A percentile compares a stretch with the other conserved stretches of the same genome.
phyloP scores from a whole-genome alignment of 1,284 basidiomycete genomes.

The Ceratobasidium sp. region DNA sequence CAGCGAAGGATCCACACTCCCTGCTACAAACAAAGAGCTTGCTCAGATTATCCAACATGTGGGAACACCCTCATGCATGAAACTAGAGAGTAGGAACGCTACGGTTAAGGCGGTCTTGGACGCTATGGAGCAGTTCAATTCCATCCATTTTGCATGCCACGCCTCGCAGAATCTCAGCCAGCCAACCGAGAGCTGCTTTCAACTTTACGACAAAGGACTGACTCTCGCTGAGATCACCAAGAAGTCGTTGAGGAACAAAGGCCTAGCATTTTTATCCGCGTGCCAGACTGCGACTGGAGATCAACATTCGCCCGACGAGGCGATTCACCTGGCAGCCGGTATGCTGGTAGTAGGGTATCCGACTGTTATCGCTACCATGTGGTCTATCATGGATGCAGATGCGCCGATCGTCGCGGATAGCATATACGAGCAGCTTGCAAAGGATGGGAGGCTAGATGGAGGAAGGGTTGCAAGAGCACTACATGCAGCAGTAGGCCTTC shows the following conservation, averaged over 20 bases:
- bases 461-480: background rate
- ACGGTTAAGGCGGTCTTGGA: conserved; percentile 4
- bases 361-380: conserved; percentile 29
- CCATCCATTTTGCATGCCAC: conserved; percentile 26
- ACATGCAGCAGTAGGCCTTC: background rate
- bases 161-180: conserved; percentile 6
- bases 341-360: background rate
- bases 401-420: conserved; percentile 28
- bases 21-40: background rate
- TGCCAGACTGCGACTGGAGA: conserved; percentile 22
- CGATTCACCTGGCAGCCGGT: conserved; percentile 21
- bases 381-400: conserved; percentile 9
- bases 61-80: background rate
- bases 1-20: background rate
- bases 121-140: background rate
- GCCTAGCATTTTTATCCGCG: conserved; percentile 26
- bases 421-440: background rate
- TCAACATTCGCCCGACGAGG: conserved; percentile 5
- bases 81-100: background rate
- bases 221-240: conserved; percentile 4
- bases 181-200: background rate
- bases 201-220: background rate
- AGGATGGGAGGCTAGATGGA: background rate
- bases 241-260: background rate
- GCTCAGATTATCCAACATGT: background rate